Evolutionary conservation across 352 stramenopile genomes (phyloP), one percentile per base, ranked within the genome.

Genomic region (Pythium insidiosum): DNA sequence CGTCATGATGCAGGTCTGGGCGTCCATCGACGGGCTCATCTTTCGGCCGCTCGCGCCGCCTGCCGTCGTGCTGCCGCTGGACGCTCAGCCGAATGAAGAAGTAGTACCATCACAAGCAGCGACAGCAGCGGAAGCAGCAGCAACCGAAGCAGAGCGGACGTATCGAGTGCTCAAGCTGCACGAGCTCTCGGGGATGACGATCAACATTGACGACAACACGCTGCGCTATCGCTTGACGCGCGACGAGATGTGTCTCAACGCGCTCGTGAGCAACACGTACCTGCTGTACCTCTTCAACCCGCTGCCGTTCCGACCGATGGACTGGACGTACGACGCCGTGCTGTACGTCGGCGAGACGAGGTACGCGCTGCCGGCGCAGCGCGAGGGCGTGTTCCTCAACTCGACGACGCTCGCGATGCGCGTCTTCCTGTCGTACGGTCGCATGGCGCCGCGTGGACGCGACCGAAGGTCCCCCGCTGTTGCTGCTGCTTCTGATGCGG

Each of bases 231-330:
- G 59, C n/a, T 53, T 87, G 4, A 60, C 73, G 22, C 39, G 60
- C 2, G 52, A 68, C 36, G 66, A 82, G 20, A 49, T 90, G 30
- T 89, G 75, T 42, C 63, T 93, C 13, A 93, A 93, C 43, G 72
- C 77, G 1, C 55, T 93, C 22, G 73, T 88, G 39, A 86, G 75
- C 65, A 93, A 90, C 50, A 82, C 81, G 48, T 93, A 90, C 58
- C 56, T 93, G 52, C 56, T 93, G n/a, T 90, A 93, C 24, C 47
- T 93, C 25, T 93, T 93, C 63, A 93, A 93, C 41, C 77, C 81
- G 34, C 58, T 88, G 29, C 56, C 73, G 43, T 93, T 86, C 47
- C 78, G 76, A 3, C 81, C 81, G 9, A 63, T 91, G 34, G 78
- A 93, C 49, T 93, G 78, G 78, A 86, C 68, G 6, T 93, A 87